Evolutionary conservation across 179 eudicot genomes (phyloP).

Genomic region (Amaranthus tricolor): DNA sequence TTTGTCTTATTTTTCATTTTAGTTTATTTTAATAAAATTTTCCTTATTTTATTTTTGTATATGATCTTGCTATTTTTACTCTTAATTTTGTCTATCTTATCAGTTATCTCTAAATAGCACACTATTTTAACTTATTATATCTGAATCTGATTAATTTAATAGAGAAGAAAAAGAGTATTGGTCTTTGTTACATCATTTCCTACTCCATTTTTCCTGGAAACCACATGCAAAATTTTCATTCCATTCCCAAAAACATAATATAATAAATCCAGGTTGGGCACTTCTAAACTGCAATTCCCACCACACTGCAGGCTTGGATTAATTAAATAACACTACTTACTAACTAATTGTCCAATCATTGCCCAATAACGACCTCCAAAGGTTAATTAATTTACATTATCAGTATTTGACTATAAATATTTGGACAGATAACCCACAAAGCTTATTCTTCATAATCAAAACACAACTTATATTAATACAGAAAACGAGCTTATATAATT

Average conservation of each 20-base stretch:
- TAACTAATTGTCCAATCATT: conserved; percentile 16
- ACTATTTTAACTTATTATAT: too few species aligned
- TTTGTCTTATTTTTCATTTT: too few species aligned
- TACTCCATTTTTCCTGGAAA: neutral
- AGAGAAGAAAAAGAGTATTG: neutral
- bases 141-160: neutral
- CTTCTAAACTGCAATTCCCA: conserved; percentile 5
- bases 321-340: neutral
- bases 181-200: neutral
- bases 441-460: too few species aligned
- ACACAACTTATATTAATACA: too few species aligned
- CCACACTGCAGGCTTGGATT: neutral
- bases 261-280: conserved; percentile 1
- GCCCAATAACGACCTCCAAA: conserved; percentile 4
- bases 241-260: neutral
- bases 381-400: conserved; percentile 1
- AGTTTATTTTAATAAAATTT: too few species aligned
- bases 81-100: too few species aligned
- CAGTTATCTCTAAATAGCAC: too few species aligned
- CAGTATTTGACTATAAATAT: conserved; percentile 16
- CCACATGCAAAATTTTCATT: conserved; percentile 2
- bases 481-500: too few species aligned
- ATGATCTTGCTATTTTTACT: too few species aligned
- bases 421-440: conserved; percentile 19
- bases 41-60: too few species aligned